Conservation (phyloP, 2,329 filamentous ascomycete genomes). For the Dactylellina leptospora region DNA sequence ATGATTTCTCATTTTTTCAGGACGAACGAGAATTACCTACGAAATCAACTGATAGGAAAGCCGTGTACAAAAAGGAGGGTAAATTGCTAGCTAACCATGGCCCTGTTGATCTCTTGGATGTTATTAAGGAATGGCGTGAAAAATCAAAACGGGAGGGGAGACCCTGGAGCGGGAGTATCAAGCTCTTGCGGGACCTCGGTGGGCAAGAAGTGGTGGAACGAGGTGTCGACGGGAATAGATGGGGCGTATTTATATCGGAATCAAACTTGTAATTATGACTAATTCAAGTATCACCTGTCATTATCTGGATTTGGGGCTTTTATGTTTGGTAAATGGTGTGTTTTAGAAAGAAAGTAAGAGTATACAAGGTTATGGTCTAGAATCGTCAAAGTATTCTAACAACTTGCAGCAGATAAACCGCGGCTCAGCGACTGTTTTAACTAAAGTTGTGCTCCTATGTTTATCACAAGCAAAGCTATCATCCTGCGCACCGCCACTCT, state of each 20-base stretch:
- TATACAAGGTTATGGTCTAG: too few relatives aligned
- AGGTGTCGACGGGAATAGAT: slow-evolving; percentile 31
- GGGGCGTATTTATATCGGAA: slow-evolving; percentile 39
- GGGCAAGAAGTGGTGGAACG: slow-evolving; percentile 27
- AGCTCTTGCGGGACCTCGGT: slow-evolving; percentile 26
- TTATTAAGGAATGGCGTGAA: slow-evolving; percentile 28
- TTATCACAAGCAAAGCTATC: too few relatives aligned
- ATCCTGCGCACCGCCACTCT: too few relatives aligned
- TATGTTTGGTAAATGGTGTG: too few relatives aligned
- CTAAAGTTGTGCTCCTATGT: too few relatives aligned
- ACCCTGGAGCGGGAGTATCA: slow-evolving; percentile 18
- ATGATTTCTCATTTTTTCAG: slow-evolving; percentile 49
- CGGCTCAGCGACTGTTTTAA: too few relatives aligned
- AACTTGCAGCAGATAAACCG: too few relatives aligned
- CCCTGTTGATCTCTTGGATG: slow-evolving; percentile 19
- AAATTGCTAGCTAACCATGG: neutral
- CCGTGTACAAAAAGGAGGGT: neutral
- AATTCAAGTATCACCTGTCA: too few relatives aligned
- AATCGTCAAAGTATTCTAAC: too few relatives aligned
- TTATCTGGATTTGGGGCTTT: too few relatives aligned
- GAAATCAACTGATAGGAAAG: neutral
- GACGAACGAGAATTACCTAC: slow-evolving; percentile 22
- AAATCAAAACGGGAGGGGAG: slow-evolving; percentile 18
- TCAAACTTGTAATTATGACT: neutral
- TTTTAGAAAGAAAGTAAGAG: too few relatives aligned